Conservation (phyloP, 164 flowering plant species). For the Tinospora cordifolia region DNA sequence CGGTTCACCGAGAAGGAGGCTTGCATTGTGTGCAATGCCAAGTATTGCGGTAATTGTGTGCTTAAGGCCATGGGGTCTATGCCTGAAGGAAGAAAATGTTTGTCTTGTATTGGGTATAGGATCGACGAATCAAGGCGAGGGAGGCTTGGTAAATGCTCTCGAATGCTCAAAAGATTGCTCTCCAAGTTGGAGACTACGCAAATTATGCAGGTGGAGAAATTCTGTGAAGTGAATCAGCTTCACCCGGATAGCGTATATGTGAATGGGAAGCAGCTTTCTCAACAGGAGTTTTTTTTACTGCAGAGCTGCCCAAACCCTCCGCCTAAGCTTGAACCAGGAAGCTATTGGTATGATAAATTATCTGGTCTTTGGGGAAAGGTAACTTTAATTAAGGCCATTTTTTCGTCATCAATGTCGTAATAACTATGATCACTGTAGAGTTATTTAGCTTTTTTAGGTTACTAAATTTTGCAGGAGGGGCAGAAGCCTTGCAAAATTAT, state of each 20-base stretch:
- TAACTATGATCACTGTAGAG: background rate
- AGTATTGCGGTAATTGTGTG: slow-evolving; percentile 83
- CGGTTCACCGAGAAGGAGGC: slow-evolving; percentile 88
- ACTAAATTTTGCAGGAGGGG: slow-evolving; percentile 62
- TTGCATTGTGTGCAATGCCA: slow-evolving; percentile 91
- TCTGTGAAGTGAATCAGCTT: slow-evolving; percentile 82
- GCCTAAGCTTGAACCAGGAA: slow-evolving; percentile 80
- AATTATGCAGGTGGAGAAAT: slow-evolving; percentile 79
- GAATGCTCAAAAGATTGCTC: slow-evolving; percentile 73
- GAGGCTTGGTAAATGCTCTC: slow-evolving; percentile 78
- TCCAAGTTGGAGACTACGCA: slow-evolving; percentile 64
- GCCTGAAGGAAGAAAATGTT: slow-evolving; percentile 99
- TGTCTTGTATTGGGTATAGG: slow-evolving; percentile 72
- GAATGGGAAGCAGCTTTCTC: slow-evolving; percentile 71
- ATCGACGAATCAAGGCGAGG: slow-evolving; percentile 71
- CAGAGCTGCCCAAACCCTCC: slow-evolving; percentile 82
- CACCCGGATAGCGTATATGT: slow-evolving; percentile 70
- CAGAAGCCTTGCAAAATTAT: slow-evolving; percentile 75
- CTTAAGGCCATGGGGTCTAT: slow-evolving; percentile 98
- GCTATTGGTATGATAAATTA: slow-evolving; percentile 96
- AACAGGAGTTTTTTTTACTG: slow-evolving; percentile 61
- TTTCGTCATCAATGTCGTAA: slow-evolving; percentile 1
- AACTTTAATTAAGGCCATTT: slow-evolving; percentile 12
- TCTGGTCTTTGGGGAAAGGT: slow-evolving; percentile 99
- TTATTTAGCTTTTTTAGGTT: slow-evolving; percentile 15